A percentile compares a stretch with the other conserved stretches of the same genome.
Evolutionary conservation across 768 basidiomycete genomes (phyloP).

Genomic region (Atractiella rhizophila): DNA sequence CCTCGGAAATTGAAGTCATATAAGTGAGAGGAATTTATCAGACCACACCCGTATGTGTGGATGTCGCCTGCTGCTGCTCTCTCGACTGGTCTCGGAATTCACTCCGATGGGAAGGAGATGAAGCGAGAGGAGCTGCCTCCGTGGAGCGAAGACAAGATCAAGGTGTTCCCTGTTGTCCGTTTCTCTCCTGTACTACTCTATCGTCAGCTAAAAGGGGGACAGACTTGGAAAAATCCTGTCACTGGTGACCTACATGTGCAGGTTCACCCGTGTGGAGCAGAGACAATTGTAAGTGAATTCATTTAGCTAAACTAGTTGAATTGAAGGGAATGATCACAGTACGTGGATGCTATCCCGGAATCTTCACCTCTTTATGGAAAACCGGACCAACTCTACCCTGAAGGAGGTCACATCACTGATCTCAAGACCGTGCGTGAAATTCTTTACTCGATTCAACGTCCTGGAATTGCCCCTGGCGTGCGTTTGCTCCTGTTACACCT

Average conservation of each 20-base stretch:
- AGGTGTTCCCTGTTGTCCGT: slow-evolving; percentile 38
- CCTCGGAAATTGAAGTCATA: neutral
- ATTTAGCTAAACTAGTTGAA: slow-evolving; percentile 28
- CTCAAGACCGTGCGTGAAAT: slow-evolving; percentile 44
- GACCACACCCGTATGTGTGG: slow-evolving; percentile 69
- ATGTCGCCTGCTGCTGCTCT: slow-evolving; percentile 52
- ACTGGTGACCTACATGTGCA: slow-evolving; percentile 64
- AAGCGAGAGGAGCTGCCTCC: slow-evolving; percentile 39
- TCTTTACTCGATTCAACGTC: slow-evolving; percentile 64
- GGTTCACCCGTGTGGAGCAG: slow-evolving; percentile 35
- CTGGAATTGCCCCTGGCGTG: slow-evolving; percentile 57
- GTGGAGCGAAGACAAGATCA: slow-evolving; percentile 56
- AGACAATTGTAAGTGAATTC: neutral
- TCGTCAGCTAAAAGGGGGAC: neutral
- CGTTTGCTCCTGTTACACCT: slow-evolving; percentile 13
- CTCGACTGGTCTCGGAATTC: slow-evolving; percentile 60
- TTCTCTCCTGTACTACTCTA: neutral
- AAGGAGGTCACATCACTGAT: slow-evolving; percentile 51
- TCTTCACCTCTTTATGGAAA: slow-evolving; percentile 19
- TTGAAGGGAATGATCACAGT: slow-evolving; percentile 38
- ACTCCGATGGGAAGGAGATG: slow-evolving; percentile 48
- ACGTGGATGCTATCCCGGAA: slow-evolving; percentile 40
- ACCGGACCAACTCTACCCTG: slow-evolving; percentile 49
- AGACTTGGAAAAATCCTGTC: slow-evolving; percentile 80
- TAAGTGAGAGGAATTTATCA: neutral